phyloP scores from a whole-genome alignment of 2,329 filamentous ascomycete genomes.

The Cryoendolithus antarcticus region DNA sequence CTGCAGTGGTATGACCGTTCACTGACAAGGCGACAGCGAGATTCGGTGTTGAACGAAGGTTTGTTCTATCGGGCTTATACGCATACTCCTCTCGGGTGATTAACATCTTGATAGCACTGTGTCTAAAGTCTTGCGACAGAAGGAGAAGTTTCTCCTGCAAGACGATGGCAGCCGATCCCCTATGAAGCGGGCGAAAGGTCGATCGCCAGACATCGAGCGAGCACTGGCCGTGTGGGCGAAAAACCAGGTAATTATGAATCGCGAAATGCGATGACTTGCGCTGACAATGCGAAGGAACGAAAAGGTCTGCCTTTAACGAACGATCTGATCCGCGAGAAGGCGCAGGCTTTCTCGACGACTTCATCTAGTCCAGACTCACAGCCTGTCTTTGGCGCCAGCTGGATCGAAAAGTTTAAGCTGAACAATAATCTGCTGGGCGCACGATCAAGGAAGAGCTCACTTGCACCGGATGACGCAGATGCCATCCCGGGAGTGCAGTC shows the following conservation, averaged over 20 bases:
- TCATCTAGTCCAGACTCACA: constrained; percentile 60
- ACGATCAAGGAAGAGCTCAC: constrained; percentile 42
- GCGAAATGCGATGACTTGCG: not conserved
- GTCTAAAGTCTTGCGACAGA: constrained; percentile 91
- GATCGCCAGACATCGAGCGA: constrained; percentile 82
- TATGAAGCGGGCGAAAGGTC: constrained; percentile 70
- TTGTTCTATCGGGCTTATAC: constrained; percentile 21
- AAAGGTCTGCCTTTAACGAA: constrained; percentile 64
- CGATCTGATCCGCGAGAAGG: constrained; percentile 74
- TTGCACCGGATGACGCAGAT: constrained; percentile 55
- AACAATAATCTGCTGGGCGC: constrained; percentile 56
- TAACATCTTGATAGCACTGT: constrained; percentile 57
- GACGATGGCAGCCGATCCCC: constrained; percentile 70
- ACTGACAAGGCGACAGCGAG: constrained; percentile 44
- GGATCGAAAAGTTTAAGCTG: constrained; percentile 93
- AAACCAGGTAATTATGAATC: constrained; percentile 35
- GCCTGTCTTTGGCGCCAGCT: constrained; percentile 59
- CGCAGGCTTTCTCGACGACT: constrained; percentile 56
- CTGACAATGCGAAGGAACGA: constrained; percentile 43
- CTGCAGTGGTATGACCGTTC: not conserved
- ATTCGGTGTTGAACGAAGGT: constrained; percentile 98
- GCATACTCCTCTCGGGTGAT: constrained; percentile 3
- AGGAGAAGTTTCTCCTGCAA: constrained; percentile 81
- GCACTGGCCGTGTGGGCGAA: constrained; percentile 78
- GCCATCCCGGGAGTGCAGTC: constrained; percentile 45